Conservation (phyloP, 306 rosid genomes). For the Alnus rubra region DNA sequence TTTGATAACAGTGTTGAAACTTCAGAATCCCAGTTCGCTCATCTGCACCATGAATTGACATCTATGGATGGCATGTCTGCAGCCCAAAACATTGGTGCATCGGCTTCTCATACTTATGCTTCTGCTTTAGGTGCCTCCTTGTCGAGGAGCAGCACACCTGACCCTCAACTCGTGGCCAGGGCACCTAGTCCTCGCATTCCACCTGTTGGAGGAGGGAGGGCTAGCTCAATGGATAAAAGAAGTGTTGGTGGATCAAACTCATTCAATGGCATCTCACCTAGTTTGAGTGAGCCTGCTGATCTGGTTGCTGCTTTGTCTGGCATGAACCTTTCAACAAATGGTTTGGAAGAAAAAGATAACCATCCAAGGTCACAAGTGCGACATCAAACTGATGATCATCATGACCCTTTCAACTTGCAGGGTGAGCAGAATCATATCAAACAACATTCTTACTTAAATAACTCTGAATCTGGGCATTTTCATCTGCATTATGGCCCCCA, state of each 20-base stretch:
- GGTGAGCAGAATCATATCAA: slow-evolving; percentile 69
- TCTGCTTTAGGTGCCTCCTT: slow-evolving; percentile 83
- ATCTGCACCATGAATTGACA: slow-evolving; percentile 50
- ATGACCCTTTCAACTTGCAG: slow-evolving; percentile 72
- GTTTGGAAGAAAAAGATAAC: slow-evolving; percentile 48
- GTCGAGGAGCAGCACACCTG: slow-evolving; percentile 95
- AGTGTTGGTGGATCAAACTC: slow-evolving; percentile 21
- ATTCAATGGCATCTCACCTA: slow-evolving; percentile 54
- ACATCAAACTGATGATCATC: slow-evolving; percentile 62
- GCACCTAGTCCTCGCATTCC: slow-evolving; percentile 92
- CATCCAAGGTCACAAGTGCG: slow-evolving; percentile 61
- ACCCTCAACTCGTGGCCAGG: slow-evolving; percentile 80
- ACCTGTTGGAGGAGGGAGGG: slow-evolving; percentile 89
- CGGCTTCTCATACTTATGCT: slow-evolving; percentile 75
- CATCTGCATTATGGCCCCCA: slow-evolving; percentile 40
- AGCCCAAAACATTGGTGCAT: slow-evolving; percentile 54
- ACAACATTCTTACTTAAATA: slow-evolving; percentile 63
- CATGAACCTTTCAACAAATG: slow-evolving; percentile 73
- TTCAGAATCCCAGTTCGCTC: slow-evolving; percentile 51
- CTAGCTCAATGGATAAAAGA: slow-evolving; percentile 63
- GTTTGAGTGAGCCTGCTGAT: slow-evolving; percentile 66
- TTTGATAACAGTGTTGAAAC: slow-evolving; percentile 71
- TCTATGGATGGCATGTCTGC: slow-evolving; percentile 63
- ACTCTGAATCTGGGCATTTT: slow-evolving; percentile 65
- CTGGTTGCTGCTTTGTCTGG: slow-evolving; percentile 72